Conservation (phyloP, 768 basidiomycete genomes). For the Pleurotus sapidus region DNA sequence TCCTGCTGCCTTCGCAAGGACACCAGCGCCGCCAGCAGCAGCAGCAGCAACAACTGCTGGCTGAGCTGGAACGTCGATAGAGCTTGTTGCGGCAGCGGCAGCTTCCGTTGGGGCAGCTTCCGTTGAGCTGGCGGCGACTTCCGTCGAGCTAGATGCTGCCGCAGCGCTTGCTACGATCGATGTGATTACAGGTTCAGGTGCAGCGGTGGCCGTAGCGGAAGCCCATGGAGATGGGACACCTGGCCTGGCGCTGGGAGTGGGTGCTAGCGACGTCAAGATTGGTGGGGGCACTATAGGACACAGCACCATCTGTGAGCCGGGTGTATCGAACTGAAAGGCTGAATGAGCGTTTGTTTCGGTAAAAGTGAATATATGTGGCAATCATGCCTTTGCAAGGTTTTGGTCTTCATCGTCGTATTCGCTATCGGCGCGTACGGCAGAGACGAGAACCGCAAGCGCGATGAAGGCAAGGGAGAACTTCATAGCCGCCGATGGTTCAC, state of each 20-base stretch:
- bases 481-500: neutral
- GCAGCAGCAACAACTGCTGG: too few species aligned
- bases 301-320: neutral
- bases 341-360: too few species aligned
- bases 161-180: too few species aligned
- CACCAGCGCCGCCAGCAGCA: too few species aligned
- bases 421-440: neutral
- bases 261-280: neutral
- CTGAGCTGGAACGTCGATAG: too few species aligned
- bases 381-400: neutral
- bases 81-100: too few species aligned
- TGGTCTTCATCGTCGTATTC: neutral
- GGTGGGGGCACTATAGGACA: neutral
- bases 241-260: neutral
- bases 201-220: neutral
- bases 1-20: too few species aligned
- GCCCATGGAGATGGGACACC: neutral
- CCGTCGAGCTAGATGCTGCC: too few species aligned
- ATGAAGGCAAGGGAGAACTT: constrained; percentile 1
- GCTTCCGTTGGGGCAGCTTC: too few species aligned
- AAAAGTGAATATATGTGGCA: neutral
- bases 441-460: neutral
- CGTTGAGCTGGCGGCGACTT: too few species aligned
- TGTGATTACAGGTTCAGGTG: neutral
- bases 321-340: neutral